A percentile compares a stretch with the other conserved stretches of the same genome.
Conservation (phyloP, 2,329 filamentous ascomycete species). For the Penicillium paneum region DNA sequence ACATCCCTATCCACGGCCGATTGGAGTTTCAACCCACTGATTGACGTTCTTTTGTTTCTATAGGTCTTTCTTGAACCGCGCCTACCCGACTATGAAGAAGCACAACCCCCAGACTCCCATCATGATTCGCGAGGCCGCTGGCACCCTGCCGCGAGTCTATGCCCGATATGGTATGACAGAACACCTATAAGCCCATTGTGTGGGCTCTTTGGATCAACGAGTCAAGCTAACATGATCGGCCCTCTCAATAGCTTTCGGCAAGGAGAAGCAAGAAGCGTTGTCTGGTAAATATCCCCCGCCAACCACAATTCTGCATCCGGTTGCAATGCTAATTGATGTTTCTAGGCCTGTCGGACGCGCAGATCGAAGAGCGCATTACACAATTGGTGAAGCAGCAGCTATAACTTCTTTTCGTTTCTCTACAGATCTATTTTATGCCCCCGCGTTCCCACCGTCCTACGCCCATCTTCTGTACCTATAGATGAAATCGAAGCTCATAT, state of each 20-base stretch:
- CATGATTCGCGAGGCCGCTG: constrained; percentile 85
- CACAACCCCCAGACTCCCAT: constrained; percentile 94
- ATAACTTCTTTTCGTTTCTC: constrained; percentile 23
- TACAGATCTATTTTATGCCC: constrained; percentile 23
- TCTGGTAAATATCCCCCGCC: constrained; percentile 47
- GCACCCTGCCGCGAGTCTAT: constrained; percentile 80
- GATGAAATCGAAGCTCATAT: constrained; percentile 33
- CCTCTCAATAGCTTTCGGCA: constrained; percentile 56
- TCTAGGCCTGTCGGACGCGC: constrained; percentile 64
- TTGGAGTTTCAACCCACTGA: background rate
- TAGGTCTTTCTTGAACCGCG: constrained; percentile 86
- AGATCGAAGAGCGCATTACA: constrained; percentile 67
- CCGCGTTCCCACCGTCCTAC: constrained; percentile 25
- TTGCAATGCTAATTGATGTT: constrained; percentile 12
- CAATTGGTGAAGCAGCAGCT: constrained; percentile 56
- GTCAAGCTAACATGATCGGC: constrained; percentile 15
- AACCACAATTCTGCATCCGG: background rate
- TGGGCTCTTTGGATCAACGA: background rate
- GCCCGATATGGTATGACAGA: constrained; percentile 76
- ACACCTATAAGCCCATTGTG: background rate
- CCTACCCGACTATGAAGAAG: constrained; percentile 99
- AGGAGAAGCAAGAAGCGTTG: constrained; percentile 64
- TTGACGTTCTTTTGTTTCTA: constrained; percentile 1
- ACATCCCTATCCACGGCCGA: background rate
- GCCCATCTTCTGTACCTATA: constrained; percentile 37